These are phyloP conservation scores for Puccinia triticina DNA, from an alignment of 1,284 basidiomycete genomes.

Conservation along the genomic window DNA sequence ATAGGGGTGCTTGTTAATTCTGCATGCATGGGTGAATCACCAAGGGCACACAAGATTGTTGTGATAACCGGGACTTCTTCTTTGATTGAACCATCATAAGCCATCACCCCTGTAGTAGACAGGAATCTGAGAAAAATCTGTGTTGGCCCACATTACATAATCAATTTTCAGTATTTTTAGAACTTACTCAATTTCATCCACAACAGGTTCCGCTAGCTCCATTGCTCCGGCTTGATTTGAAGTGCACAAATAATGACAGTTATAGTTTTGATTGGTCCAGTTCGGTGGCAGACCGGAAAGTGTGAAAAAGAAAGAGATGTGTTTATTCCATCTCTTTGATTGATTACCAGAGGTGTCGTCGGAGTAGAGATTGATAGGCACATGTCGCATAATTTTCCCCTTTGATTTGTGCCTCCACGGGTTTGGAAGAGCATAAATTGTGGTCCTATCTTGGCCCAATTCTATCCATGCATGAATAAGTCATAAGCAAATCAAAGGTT, in stretches of 20 bases:
- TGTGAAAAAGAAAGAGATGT: conserved; percentile 7
- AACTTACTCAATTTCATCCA: background rate
- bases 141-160: no score
- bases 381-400: background rate
- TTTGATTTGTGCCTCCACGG: background rate
- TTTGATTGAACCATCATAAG: background rate
- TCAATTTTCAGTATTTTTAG: no score
- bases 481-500: no score
- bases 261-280: background rate
- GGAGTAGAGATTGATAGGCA: background rate
- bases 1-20: conserved; percentile 2
- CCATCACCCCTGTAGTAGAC: background rate
- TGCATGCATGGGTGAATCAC: background rate
- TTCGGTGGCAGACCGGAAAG: background rate
- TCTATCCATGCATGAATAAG: no score
- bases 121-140: no score
- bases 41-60: background rate
- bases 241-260: background rate
- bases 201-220: conserved; percentile 17
- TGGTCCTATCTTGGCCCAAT: no score
- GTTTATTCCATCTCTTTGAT: conserved; percentile 28
- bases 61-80: background rate
- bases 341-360: conserved; percentile 5
- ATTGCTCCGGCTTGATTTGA: conserved; percentile 7
- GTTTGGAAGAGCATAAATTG: background rate